Percentiles rank a stretch among this genome's conserved stretches.
Conservation (phyloP, 2,329 filamentous ascomycete genomes). For the Penicillium sp. region DNA sequence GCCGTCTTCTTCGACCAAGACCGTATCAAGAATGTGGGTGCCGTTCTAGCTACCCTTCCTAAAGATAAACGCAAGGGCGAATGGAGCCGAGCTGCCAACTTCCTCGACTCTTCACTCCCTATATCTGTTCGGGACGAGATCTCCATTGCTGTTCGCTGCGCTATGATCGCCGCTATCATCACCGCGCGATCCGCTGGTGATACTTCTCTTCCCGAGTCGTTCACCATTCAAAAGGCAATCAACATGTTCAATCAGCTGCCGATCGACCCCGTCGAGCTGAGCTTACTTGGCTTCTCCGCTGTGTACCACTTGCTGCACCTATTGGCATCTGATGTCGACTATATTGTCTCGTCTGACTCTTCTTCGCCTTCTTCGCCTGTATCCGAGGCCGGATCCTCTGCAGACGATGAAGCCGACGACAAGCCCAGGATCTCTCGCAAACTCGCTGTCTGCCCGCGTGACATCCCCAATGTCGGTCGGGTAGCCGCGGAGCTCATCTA, state of each 20-base stretch:
- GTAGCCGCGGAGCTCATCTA: conserved; percentile 44
- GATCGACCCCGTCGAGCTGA: conserved; percentile 45
- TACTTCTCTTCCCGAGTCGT: conserved; percentile 32
- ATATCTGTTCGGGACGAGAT: conserved; percentile 53
- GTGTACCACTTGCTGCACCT: conserved; percentile 44
- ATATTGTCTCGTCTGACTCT: conserved; percentile 35
- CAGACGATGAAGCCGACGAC: conserved; percentile 30
- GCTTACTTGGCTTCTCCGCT: conserved; percentile 42
- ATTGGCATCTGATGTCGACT: conserved; percentile 42
- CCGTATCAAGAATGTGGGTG: conserved; percentile 52
- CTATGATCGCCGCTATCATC: conserved; percentile 58
- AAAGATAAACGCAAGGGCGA: conserved; percentile 33
- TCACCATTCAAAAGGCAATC: conserved; percentile 43
- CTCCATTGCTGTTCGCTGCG: conserved; percentile 57
- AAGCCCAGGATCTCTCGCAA: conserved; percentile 10
- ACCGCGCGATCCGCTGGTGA: conserved; percentile 37
- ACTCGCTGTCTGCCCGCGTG: conserved; percentile 17
- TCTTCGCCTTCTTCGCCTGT: conserved; percentile 28
- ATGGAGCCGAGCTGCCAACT: conserved; percentile 37
- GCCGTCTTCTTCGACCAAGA: conserved; percentile 58
- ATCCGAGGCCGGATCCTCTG: conserved; percentile 25
- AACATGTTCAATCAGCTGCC: conserved; percentile 44
- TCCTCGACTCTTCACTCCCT: conserved; percentile 57
- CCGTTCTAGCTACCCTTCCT: conserved; percentile 56
- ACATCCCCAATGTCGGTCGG: conserved; percentile 36